A percentile compares a stretch with the other conserved stretches of the same genome.
These are phyloP conservation scores for Annulohypoxylon moriforme DNA, from an alignment of 495 filamentous ascomycete genomes.

Conservation along the genomic window DNA sequence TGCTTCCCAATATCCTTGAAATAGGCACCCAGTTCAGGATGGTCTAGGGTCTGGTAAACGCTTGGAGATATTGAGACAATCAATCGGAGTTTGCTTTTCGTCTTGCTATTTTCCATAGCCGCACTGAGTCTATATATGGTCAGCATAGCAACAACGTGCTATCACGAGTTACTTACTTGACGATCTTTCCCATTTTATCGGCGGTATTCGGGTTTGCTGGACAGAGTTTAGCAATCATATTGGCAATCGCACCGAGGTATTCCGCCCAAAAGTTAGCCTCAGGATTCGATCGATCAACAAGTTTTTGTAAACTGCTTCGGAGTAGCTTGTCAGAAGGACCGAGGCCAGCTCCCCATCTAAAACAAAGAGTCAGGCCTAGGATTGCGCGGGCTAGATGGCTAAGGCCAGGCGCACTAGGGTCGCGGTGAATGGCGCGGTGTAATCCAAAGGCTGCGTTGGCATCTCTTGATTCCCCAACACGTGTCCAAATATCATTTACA, in stretches of 20 bases:
- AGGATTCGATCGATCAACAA: slow-evolving; percentile 47
- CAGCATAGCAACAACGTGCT: not conserved
- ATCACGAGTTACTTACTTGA: slow-evolving; percentile 48
- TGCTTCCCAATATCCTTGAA: slow-evolving; percentile 50
- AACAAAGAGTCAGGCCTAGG: slow-evolving; percentile 78
- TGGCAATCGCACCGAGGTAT: slow-evolving; percentile 56
- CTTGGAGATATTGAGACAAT: slow-evolving; percentile 46
- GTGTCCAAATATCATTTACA: slow-evolving; percentile 58
- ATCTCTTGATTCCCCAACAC: slow-evolving; percentile 55
- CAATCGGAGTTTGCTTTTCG: slow-evolving; percentile 48
- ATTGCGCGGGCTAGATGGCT: slow-evolving; percentile 76
- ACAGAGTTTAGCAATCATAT: slow-evolving; percentile 49
- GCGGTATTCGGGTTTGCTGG: slow-evolving; percentile 47
- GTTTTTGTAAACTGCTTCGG: slow-evolving; percentile 50
- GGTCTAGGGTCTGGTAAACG: slow-evolving; percentile 36
- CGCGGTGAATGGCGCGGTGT: slow-evolving; percentile 75
- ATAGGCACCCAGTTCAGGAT: slow-evolving; percentile 39
- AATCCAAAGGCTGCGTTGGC: slow-evolving; percentile 75
- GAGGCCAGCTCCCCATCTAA: slow-evolving; percentile 78
- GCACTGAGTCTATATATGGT: slow-evolving; percentile 46
- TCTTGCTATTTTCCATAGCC: slow-evolving; percentile 38
- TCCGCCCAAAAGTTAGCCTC: slow-evolving; percentile 58
- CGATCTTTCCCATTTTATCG: slow-evolving; percentile 31
- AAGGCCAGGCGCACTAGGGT: slow-evolving; percentile 76
- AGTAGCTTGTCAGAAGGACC: slow-evolving; percentile 59